Evolutionary conservation across 1,284 basidiomycete genomes (phyloP).

Genomic region (Trametes sp.): DNA sequence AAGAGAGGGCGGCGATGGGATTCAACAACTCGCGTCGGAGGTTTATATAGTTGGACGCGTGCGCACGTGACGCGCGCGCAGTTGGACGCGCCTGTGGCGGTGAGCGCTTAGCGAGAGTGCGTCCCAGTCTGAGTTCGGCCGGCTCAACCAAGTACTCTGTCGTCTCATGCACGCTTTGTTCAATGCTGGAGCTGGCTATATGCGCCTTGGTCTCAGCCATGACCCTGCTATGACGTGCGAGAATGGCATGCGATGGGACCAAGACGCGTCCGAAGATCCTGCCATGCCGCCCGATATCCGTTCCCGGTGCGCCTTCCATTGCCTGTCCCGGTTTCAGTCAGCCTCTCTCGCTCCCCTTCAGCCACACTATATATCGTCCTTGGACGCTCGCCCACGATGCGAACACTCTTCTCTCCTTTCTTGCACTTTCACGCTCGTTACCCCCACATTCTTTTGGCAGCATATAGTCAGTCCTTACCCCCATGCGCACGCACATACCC

Average conservation of each 20-base stretch:
- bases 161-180: not conserved
- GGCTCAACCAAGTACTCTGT: not conserved
- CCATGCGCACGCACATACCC: slow-evolving; percentile 4
- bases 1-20: slow-evolving; percentile 30
- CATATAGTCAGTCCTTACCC: slow-evolving; percentile 15
- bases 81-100: slow-evolving; percentile 37
- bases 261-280: too few species aligned
- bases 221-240: not conserved
- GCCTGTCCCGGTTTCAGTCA: slow-evolving; percentile 15
- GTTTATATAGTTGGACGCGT: slow-evolving; percentile 37
- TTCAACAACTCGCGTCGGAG: slow-evolving; percentile 35
- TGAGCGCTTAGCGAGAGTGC: slow-evolving; percentile 20
- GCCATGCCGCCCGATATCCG: too few species aligned
- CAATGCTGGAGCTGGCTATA: slow-evolving; percentile 1
- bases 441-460: slow-evolving; percentile 10
- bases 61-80: slow-evolving; percentile 33
- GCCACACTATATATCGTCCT: slow-evolving; percentile 16
- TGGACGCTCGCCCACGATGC: not conserved
- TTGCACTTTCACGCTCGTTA: slow-evolving; percentile 1
- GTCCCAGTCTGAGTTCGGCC: not conserved
- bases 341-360: slow-evolving; percentile 3
- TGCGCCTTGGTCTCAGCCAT: slow-evolving; percentile 15
- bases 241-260: not conserved
- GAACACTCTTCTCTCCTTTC: not conserved
- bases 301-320: slow-evolving; percentile 16